Evolutionary conservation across 2,329 filamentous ascomycete genomes (phyloP).

Genomic region (Ramularia endophylla): DNA sequence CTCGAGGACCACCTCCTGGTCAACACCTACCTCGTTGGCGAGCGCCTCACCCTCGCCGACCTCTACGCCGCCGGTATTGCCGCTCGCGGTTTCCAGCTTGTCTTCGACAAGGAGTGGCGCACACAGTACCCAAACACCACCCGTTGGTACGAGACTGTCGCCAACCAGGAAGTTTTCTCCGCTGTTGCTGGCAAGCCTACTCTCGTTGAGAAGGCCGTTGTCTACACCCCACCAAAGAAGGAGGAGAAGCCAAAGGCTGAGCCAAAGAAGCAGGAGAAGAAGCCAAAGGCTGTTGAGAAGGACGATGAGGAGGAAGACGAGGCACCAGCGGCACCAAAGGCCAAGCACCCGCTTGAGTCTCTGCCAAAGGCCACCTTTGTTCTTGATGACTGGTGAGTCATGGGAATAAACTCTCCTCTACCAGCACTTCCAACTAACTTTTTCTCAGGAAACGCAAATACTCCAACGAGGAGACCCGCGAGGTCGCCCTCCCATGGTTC

Average conservation of each 20-base stretch:
- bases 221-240: conserved; percentile 69
- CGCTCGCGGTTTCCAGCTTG: conserved; percentile 82
- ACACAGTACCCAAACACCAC: conserved; percentile 73
- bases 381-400: conserved; percentile 73
- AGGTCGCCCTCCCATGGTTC: conserved; percentile 89
- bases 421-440: conserved; percentile 4
- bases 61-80: conserved; percentile 75
- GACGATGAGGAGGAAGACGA: conserved; percentile 58
- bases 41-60: conserved; percentile 96
- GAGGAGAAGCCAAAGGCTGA: conserved; percentile 50
- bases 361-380: conserved; percentile 74
- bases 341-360: conserved; percentile 91
- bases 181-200: conserved; percentile 68
- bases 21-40: conserved; percentile 96
- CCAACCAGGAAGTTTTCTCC: conserved; percentile 87
- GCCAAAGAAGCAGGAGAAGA: conserved; percentile 48
- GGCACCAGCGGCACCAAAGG: conserved; percentile 64
- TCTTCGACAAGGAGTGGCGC: conserved; percentile 91
- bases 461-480: conserved; percentile 86
- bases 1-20: conserved; percentile 82
- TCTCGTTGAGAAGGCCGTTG: conserved; percentile 74
- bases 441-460: conserved; percentile 83
- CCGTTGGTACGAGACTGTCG: conserved; percentile 92
- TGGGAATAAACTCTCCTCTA: too few relatives aligned
- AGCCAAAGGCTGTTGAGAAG: conserved; percentile 48